Evolutionary conservation across 352 stramenopile species (phyloP).

Genomic region (Pythium oligandrum): DNA sequence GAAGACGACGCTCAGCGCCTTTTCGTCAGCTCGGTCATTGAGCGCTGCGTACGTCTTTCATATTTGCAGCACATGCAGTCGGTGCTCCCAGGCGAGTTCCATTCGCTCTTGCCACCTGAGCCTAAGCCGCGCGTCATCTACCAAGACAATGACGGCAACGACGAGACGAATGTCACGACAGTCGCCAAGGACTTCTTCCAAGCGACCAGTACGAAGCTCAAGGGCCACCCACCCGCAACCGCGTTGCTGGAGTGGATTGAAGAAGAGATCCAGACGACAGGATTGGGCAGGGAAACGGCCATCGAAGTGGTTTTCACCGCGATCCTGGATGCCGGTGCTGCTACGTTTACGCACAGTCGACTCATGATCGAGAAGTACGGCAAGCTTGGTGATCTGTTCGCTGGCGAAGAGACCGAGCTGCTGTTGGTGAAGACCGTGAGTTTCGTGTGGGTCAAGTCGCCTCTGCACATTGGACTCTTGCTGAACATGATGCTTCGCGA

Average conservation of each 20-base stretch:
- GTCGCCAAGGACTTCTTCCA: constrained; percentile 49
- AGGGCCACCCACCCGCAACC: constrained; percentile 47
- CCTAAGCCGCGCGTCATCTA: constrained; percentile 71
- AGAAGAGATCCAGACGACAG: constrained; percentile 39
- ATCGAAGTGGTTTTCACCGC: constrained; percentile 75
- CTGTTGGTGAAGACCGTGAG: constrained; percentile 63
- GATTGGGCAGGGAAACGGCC: constrained; percentile 39
- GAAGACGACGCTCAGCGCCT: constrained; percentile 80
- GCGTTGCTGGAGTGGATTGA: constrained; percentile 57
- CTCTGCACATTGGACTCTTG: constrained; percentile 78
- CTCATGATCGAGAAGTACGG: constrained; percentile 79
- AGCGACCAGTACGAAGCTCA: constrained; percentile 57
- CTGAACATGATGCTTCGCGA: constrained; percentile 78
- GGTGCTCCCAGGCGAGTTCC: constrained; percentile 64
- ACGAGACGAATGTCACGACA: constrained; percentile 17
- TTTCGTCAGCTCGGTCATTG: constrained; percentile 81
- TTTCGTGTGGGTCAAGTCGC: constrained; percentile 77
- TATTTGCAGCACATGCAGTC: constrained; percentile 85
- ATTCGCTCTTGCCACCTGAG: constrained; percentile 67
- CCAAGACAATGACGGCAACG: constrained; percentile 22
- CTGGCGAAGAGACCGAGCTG: constrained; percentile 41
- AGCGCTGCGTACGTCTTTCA: constrained; percentile 78
- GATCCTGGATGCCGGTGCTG: constrained; percentile 66
- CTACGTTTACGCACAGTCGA: constrained; percentile 82
- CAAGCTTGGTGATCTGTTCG: constrained; percentile 41